These are phyloP conservation scores for Schizosaccharomyces pombe DNA, from an alignment of 805 yeast species.

Conservation along the genomic window DNA sequence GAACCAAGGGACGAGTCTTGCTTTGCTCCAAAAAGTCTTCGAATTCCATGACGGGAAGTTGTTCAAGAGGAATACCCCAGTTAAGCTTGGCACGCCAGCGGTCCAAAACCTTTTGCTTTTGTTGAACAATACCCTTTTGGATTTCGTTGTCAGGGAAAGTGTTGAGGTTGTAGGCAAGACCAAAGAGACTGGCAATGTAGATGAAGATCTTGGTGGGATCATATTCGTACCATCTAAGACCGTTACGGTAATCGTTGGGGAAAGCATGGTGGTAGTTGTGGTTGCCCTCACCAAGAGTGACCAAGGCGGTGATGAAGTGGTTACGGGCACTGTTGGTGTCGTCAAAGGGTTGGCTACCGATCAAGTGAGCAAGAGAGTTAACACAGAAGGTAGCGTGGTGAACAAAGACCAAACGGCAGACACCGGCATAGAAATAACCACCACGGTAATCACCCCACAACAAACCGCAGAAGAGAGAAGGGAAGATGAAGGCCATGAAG, in stretches of 20 bases:
- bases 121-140: slow-evolving; percentile 52
- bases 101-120: slow-evolving; percentile 62
- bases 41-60: slow-evolving; percentile 43
- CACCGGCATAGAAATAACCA: slow-evolving; percentile 60
- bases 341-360: slow-evolving; percentile 52
- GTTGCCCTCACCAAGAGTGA: slow-evolving; percentile 75
- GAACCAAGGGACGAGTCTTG: slow-evolving; percentile 40
- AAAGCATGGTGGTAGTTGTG: slow-evolving; percentile 92
- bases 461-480: slow-evolving; percentile 39
- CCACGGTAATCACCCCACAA: slow-evolving; percentile 55
- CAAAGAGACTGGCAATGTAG: slow-evolving; percentile 26
- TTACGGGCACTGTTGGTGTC: slow-evolving; percentile 52
- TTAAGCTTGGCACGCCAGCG: slow-evolving; percentile 50
- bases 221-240: slow-evolving; percentile 44
- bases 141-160: slow-evolving; percentile 35
- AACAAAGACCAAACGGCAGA: slow-evolving; percentile 40
- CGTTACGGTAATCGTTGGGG: slow-evolving; percentile 70
- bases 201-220: slow-evolving; percentile 77
- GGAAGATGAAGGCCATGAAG: slow-evolving; percentile 33
- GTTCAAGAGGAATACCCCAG: slow-evolving; percentile 89
- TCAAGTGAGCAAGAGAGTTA: slow-evolving; percentile 63
- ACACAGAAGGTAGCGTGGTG: slow-evolving; percentile 63
- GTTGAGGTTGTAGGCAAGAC: slow-evolving; percentile 35
- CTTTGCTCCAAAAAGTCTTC: slow-evolving; percentile 29
- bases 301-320: slow-evolving; percentile 35